These are phyloP conservation scores for Panellus pusillus DNA, from an alignment of 768 basidiomycete species.

Conservation along the genomic window DNA sequence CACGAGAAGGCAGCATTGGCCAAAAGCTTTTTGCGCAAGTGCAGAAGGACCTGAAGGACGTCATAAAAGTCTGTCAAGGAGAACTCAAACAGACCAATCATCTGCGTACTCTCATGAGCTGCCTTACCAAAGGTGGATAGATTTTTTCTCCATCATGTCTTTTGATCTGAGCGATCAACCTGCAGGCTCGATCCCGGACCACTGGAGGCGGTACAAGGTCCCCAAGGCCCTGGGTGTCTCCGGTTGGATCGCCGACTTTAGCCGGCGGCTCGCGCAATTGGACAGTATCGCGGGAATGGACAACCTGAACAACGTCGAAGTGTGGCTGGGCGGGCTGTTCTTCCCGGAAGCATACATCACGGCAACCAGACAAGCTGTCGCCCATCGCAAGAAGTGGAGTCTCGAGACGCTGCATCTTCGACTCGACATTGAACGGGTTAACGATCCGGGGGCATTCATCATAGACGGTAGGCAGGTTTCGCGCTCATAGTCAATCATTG, in stretches of 20 bases:
- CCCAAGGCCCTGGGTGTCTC: slow-evolving; percentile 78
- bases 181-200: slow-evolving; percentile 80
- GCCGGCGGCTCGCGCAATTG: slow-evolving; percentile 80
- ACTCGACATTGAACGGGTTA: slow-evolving; percentile 80
- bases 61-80: slow-evolving; percentile 84
- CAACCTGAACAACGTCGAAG: slow-evolving; percentile 67
- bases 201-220: slow-evolving; percentile 92
- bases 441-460: slow-evolving; percentile 76
- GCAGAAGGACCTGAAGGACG: slow-evolving; percentile 75
- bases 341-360: slow-evolving; percentile 97
- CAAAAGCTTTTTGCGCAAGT: slow-evolving; percentile 77
- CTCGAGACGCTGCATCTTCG: slow-evolving; percentile 82
- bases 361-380: slow-evolving; percentile 93
- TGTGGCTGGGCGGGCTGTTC: slow-evolving; percentile 94
- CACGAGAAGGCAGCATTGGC: slow-evolving; percentile 83
- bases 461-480: slow-evolving; percentile 69
- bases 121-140: slow-evolving; percentile 76
- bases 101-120: slow-evolving; percentile 86
- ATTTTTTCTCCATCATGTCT: background rate
- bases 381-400: slow-evolving; percentile 90
- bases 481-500: background rate
- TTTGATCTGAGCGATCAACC: slow-evolving; percentile 13
- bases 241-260: slow-evolving; percentile 83
- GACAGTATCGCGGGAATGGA: slow-evolving; percentile 66
- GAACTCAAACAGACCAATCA: slow-evolving; percentile 95